Evolutionary conservation across 2,329 filamentous ascomycete genomes (phyloP).

Genomic region (Xylaria sp.): DNA sequence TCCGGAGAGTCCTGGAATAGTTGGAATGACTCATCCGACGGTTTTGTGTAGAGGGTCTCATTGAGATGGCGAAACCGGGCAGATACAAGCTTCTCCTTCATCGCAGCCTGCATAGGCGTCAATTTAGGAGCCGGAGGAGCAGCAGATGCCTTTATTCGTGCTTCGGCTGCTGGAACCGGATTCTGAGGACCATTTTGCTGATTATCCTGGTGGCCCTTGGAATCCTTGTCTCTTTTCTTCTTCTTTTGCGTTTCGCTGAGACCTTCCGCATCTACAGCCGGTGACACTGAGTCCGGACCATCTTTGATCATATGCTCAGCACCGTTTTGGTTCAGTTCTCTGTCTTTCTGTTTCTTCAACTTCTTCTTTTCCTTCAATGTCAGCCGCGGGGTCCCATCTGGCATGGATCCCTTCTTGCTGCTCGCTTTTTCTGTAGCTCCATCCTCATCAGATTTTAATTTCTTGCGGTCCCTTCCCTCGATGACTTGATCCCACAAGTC

Average conservation of each 20-base stretch:
- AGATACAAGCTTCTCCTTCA: conserved; percentile 94
- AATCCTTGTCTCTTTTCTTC: conserved; percentile 48
- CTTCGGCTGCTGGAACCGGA: conserved; percentile 33
- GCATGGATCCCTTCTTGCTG: conserved; percentile 43
- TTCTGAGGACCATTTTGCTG: conserved; percentile 25
- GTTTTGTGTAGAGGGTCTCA: conserved; percentile 93
- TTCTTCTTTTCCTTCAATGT: conserved; percentile 48
- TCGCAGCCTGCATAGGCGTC: conserved; percentile 91
- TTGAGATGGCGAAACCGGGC: conserved; percentile 98
- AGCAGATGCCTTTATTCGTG: conserved; percentile 40
- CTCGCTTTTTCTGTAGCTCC: conserved; percentile 35
- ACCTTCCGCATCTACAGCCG: conserved; percentile 35
- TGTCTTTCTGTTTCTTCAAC: conserved; percentile 45
- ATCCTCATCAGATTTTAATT: conserved; percentile 41
- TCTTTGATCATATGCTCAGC: conserved; percentile 16
- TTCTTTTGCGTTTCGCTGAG: conserved; percentile 52
- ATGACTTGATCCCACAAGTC: conserved; percentile 84
- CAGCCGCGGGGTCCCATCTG: conserved; percentile 36
- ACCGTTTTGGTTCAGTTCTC: conserved; percentile 32
- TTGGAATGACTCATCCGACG: conserved; percentile 82
- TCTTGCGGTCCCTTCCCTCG: conserved; percentile 67
- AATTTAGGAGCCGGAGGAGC: conserved; percentile 66
- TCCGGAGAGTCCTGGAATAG: conserved; percentile 88
- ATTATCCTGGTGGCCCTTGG: conserved; percentile 39
- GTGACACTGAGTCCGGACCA: conserved; percentile 31